Evolutionary conservation across 78 protist genomes (phyloP).

Genomic region (Isochrysis galbana): DNA sequence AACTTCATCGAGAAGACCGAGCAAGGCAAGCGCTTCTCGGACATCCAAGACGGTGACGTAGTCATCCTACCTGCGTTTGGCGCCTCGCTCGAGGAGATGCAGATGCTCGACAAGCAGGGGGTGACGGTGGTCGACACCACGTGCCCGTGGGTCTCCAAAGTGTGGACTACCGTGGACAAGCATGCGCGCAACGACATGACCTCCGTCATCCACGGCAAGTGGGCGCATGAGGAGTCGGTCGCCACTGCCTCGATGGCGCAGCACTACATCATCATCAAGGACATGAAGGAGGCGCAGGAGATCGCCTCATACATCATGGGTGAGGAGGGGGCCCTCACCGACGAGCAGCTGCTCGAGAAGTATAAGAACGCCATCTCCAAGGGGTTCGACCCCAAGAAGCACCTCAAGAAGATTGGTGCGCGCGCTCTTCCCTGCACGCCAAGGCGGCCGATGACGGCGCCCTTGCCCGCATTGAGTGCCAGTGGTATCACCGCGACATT

Average conservation of each 20-base stretch:
- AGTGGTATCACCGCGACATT: too few species aligned
- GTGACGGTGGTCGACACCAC: conserved; percentile 54
- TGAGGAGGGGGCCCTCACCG: not conserved
- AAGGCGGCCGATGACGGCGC: not conserved
- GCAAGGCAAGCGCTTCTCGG: conserved; percentile 9
- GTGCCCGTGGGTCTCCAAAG: conserved; percentile 63
- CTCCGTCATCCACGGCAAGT: conserved; percentile 56
- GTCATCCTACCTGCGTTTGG: conserved; percentile 62
- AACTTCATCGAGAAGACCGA: conserved; percentile 19
- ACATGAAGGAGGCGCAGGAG: conserved; percentile 51
- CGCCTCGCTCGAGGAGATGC: conserved; percentile 56
- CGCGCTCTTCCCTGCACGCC: too few species aligned
- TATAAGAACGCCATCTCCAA: conserved; percentile 44
- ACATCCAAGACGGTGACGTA: not conserved
- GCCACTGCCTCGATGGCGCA: conserved; percentile 49
- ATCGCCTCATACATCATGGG: conserved; percentile 43
- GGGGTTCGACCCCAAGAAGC: conserved; percentile 49
- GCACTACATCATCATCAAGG: conserved; percentile 38
- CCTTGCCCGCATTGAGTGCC: too few species aligned
- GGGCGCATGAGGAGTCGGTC: conserved; percentile 30
- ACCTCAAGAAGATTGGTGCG: conserved; percentile 24
- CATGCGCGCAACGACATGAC: conserved; percentile 26
- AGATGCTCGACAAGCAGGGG: conserved; percentile 34
- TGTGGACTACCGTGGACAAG: conserved; percentile 54
- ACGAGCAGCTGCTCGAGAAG: conserved; percentile 34